phyloP scores from a whole-genome alignment of 2,329 filamentous ascomycete species.

The Cyclaneusma minus region DNA sequence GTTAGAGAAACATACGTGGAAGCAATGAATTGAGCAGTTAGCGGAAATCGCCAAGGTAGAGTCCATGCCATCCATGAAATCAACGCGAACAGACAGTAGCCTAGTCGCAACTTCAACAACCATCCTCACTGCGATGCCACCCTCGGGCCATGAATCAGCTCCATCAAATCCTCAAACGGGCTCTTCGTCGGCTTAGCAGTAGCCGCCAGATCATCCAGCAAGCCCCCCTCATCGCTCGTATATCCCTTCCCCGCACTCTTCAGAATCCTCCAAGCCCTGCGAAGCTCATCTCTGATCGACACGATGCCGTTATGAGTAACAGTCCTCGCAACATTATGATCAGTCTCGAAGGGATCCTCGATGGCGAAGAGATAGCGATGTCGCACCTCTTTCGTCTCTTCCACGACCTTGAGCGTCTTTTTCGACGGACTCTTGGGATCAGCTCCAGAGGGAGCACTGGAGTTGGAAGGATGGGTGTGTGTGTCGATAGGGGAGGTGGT shows the following conservation, averaged over 20 bases:
- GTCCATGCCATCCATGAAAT: too few species aligned
- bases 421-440: slow-evolving; percentile 2
- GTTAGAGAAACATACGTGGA: too few species aligned
- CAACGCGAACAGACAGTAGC: too few species aligned
- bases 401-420: slow-evolving; percentile 14
- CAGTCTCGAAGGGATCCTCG: slow-evolving; percentile 78
- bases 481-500: slow-evolving; percentile 27
- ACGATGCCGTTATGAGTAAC: slow-evolving; percentile 74
- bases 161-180: slow-evolving; percentile 10
- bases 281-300: slow-evolving; percentile 70
- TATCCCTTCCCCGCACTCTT: slow-evolving; percentile 28
- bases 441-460: slow-evolving; percentile 1
- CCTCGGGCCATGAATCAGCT: slow-evolving; percentile 12
- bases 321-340: slow-evolving; percentile 78
- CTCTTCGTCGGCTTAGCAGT: slow-evolving; percentile 4
- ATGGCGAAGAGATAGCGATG: slow-evolving; percentile 78
- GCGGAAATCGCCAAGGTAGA: too few species aligned
- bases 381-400: slow-evolving; percentile 46
- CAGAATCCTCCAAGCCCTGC: slow-evolving; percentile 63
- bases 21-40: too few species aligned
- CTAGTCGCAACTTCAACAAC: too few species aligned
- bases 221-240: background rate
- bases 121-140: too few species aligned
- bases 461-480: slow-evolving; percentile 10
- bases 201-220: slow-evolving; percentile 7